Base-by-base conservation (phyloP, 306 rosid species). In the Dryas drummondii region DNA sequence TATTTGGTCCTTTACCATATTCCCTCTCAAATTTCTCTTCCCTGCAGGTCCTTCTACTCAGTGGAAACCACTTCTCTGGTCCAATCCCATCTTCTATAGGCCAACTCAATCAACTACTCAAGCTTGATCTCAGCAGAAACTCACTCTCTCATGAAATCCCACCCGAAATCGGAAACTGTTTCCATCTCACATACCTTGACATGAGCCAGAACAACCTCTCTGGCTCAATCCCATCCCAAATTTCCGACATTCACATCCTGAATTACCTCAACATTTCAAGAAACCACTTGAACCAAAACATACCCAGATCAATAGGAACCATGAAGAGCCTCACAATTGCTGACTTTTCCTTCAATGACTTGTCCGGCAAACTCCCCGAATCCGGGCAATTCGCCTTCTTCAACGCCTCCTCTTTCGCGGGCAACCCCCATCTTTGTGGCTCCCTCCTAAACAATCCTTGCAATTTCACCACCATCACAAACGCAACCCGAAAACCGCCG, bases 131-230 rank as follows among this genome's bases (percentile, higher is more conserved):
- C 4, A 89, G 97, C 81, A 80, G 84, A 44, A 93, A 93, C 68
- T 81, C 72, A 9, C 71, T 93, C 11, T 88, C 92, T 0, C 92
- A 88, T 9, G 76, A 79, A 76, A 87, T 92, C 73, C 94, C 98
- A 19, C 80, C 80, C 0, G 85, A 88, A 52, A 81, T 92, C 15
- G 94, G 88, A 5, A 65, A 83, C 48, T 90, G 94, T 59, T 48
- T 50, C 47, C 88, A 82, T 74, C 93, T 92, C 7, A 88, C 93
- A 16, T 90, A 78, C 84, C 92, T 92, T 42, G 96, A 92, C 88
- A 76, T 92, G 88, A 92, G 97, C 86, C 93, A 91, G 84, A 93
- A 93, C 88, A 93, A 88, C 84, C 92, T 93, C 73, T 84, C 98
- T 14, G 94, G 92, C 78, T 60, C 84, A 46, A 79, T 93, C 68